phyloP scores from a whole-genome alignment of 2,329 filamentous ascomycete genomes.

The Coniella vitis region DNA sequence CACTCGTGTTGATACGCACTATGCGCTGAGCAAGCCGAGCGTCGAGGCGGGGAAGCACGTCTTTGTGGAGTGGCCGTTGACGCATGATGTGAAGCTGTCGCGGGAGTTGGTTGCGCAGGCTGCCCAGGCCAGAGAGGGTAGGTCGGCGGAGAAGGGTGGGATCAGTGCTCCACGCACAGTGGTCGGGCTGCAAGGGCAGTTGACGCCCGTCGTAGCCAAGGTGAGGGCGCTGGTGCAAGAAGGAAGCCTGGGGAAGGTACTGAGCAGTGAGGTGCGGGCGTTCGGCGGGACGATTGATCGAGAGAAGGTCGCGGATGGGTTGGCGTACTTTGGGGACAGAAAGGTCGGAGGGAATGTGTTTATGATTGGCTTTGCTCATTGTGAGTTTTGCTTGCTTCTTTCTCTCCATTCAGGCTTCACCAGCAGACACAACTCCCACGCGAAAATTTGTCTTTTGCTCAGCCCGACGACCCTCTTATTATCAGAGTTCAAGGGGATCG shows the following conservation, averaged over 20 bases:
- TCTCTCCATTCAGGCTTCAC: too few relatives aligned
- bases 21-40: constrained; percentile 36
- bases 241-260: constrained; percentile 43
- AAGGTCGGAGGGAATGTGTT: constrained; percentile 38
- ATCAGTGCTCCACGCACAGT: constrained; percentile 26
- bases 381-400: constrained; percentile 23
- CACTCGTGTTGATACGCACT: constrained; percentile 49
- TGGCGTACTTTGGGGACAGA: constrained; percentile 43
- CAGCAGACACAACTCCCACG: too few relatives aligned
- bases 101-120: constrained; percentile 29
- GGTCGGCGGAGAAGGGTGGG: constrained; percentile 21
- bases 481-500: too few relatives aligned
- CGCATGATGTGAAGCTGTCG: constrained; percentile 33
- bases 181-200: constrained; percentile 45
- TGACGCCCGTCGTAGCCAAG: constrained; percentile 36
- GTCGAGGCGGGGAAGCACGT: constrained; percentile 45
- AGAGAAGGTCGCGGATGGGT: constrained; percentile 24
- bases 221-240: constrained; percentile 36
- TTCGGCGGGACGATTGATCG: constrained; percentile 31
- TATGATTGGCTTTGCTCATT: constrained; percentile 36
- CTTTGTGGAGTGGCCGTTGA: constrained; percentile 54
- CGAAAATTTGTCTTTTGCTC: too few relatives aligned
- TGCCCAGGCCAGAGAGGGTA: constrained; percentile 1
- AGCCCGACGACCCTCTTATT: too few relatives aligned
- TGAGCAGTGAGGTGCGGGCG: constrained; percentile 41